These are phyloP conservation scores for Aspergillus cejpii DNA, from an alignment of 2,329 filamentous ascomycete species.

Conservation along the genomic window DNA sequence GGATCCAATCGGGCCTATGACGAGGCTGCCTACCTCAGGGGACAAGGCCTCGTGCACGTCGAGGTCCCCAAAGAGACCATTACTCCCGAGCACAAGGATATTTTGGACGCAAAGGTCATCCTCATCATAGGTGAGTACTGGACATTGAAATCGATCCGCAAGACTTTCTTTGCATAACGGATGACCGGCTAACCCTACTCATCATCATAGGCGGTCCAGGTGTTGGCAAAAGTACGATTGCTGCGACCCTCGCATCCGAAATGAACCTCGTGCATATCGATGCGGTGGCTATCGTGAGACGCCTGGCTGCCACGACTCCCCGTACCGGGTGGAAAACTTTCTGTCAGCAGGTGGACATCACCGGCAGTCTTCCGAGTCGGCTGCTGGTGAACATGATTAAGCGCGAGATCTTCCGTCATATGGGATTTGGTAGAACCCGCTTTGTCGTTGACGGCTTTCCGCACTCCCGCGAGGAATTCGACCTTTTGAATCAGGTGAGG, in stretches of 20 bases:
- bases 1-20: not conserved
- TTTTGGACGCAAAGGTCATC: not conserved
- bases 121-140: not conserved
- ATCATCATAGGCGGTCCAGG: not conserved
- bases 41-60: not conserved
- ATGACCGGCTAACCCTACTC: too few relatives aligned
- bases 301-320: not conserved
- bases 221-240: slow-evolving; percentile 2
- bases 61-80: not conserved
- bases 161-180: too few relatives aligned
- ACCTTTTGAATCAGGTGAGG: not conserved
- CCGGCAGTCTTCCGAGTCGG: not conserved
- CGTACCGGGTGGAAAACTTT: not conserved
- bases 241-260: not conserved
- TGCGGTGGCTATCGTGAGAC: not conserved
- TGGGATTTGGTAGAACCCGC: not conserved
- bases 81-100: not conserved
- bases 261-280: not conserved
- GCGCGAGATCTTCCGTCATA: not conserved
- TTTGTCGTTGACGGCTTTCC: not conserved
- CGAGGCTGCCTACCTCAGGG: not conserved
- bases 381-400: not conserved
- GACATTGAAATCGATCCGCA: too few relatives aligned
- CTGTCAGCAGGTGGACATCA: not conserved
- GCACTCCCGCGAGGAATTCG: not conserved